A percentile compares a stretch with the other conserved stretches of the same genome.
Conservation (phyloP, 2,329 filamentous ascomycete species). For the Pseudogymnoascus sp. region DNA sequence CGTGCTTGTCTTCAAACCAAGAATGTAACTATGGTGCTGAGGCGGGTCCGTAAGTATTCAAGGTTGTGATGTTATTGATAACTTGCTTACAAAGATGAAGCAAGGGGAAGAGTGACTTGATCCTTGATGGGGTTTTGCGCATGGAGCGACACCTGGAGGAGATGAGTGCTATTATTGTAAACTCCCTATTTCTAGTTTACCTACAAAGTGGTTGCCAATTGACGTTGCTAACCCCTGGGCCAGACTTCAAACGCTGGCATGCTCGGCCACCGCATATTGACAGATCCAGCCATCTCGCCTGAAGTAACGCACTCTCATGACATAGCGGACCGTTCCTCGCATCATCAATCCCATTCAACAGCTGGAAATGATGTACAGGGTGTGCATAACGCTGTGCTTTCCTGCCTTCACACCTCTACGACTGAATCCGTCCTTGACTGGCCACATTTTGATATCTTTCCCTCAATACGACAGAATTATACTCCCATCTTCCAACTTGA, state of each 20-base stretch:
- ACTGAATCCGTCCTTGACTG: conserved; percentile 44
- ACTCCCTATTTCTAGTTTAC: conserved; percentile 11
- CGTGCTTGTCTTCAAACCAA: conserved; percentile 17
- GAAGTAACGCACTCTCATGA: conserved; percentile 17
- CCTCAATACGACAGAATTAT: conserved; percentile 35
- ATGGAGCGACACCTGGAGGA: conserved; percentile 40
- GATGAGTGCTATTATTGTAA: conserved; percentile 35
- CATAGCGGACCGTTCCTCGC: conserved; percentile 18
- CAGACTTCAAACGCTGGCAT: background rate
- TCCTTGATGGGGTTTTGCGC: conserved; percentile 41
- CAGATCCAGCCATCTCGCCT: background rate
- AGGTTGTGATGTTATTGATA: conserved; percentile 8
- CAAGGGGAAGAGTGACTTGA: conserved; percentile 43
- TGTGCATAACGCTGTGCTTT: conserved; percentile 38
- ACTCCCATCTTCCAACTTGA: conserved; percentile 41
- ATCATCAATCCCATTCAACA: conserved; percentile 22
- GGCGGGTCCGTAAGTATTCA: conserved; percentile 21
- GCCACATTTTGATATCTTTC: conserved; percentile 41
- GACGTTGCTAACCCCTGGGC: background rate
- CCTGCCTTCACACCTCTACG: conserved; percentile 42
- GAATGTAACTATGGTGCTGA: conserved; percentile 26
- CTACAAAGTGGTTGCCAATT: background rate
- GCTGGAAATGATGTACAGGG: background rate
- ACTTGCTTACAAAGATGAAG: conserved; percentile 28
- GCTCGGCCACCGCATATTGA: background rate